Evolutionary conservation across 2,329 filamentous ascomycete species (phyloP), one percentile per base, ranked within the genome.

Genomic region (Aspergillus ochraceoroseus): DNA sequence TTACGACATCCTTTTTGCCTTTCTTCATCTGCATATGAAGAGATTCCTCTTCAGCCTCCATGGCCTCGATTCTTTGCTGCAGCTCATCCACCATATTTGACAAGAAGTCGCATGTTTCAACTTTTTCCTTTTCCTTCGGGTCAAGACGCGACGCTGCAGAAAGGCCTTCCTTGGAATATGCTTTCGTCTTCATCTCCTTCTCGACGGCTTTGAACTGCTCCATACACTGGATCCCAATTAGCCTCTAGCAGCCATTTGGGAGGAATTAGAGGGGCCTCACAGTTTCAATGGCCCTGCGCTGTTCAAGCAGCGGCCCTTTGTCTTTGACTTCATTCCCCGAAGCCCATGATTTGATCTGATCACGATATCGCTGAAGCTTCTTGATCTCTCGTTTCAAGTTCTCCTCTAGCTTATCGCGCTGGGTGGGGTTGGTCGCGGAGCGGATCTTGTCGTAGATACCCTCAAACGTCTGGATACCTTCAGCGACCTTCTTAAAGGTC

Each of bases 161-260:
- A 51, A 98, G 72, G 30, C 92, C 92, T 69, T 96, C 92, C 74
- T 98, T 96, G 48, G 92, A 96, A 70, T 95, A 98, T 47, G 92
- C 92, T 68, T 98, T 98, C 42, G 92, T 98, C 75, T 98, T 98
- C 92, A 98, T 96, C 60, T 95, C 92, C 74, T 98, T 98, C 69
- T 98, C 92, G 38, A 98, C 92, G n/a, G 89, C 90, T 73, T 98
- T 98, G 79, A 98, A 98, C 59, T 87, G 88, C 71, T 98, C 92
- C 92, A 98, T 98, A 70, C 65, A 70, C 63, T 70, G 32, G 34
- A 37, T 38, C 32, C 31, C 31, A 18, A 50, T 65, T 62, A 64
- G 61, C 49, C 27, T 31, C 23, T 17, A 32, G 13, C n/a, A 22
- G 20, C 15, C n/a, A n/a, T n/a, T 22, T 5, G 20, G 20, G 20